Evolutionary conservation across 352 stramenopile species (phyloP), one percentile per base, ranked within the genome.

Genomic region (Lagenidium sp.): DNA sequence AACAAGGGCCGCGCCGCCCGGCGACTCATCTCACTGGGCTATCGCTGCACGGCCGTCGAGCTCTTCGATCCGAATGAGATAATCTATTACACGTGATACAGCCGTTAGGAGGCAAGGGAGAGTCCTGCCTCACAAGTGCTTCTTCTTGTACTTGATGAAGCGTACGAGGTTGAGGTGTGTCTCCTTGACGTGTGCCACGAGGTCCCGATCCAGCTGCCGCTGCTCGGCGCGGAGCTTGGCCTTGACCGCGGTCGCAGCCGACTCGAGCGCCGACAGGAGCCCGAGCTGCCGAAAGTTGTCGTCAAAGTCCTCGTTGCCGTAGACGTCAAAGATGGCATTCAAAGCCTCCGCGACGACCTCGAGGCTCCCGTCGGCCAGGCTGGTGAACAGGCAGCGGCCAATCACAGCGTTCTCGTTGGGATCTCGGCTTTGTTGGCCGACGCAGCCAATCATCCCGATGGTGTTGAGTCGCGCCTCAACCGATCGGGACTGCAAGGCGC

Each of bases 141-240:
- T 84, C 67, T 92, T 92, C 70, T 94, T 94, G 74, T 94, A 94
- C 74, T 94, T 94, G 61, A 94, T 84, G 50, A 94, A 94, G 32
- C 82, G 79, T 41, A 77, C 54, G 50, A 94, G 68, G 64, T 94
- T 94, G 37, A 92, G 51, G 6, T 79, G 76, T 22, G 80, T 90
- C 57, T 94, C 82, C 59, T 92, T 92, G 28, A 91, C 57, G 56
- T 94, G 82, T 0, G 77, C 77, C 20, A 86, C 65, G 7, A 94
- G 55, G 21, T 69, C 77, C 34, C 82, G 79, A 44, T 94, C 82
- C 47, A 92, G 68, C 15, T 70, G 41, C 57, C 85, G 85, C 36
- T 80, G 63, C 44, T 94, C 82, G 15, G 63, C 76, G 41, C 79
- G 80, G 12, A 94, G 51, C 57, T 92, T 94, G 42, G 50, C 38